Conservation (phyloP, 306 rosid genomes). For the Mimosa pudica region DNA sequence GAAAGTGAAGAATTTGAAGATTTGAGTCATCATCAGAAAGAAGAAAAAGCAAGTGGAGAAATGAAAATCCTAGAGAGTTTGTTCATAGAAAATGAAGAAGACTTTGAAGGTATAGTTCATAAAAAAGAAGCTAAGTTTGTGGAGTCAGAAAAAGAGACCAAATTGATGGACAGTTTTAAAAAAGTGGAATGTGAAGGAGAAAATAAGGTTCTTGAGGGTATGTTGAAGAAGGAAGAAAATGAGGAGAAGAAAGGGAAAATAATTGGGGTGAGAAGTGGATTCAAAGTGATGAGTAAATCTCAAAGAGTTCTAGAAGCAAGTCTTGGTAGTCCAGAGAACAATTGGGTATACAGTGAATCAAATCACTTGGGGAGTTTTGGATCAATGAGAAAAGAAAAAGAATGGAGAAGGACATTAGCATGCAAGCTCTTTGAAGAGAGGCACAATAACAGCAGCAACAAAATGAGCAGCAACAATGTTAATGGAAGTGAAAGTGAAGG, state of each 20-base stretch:
- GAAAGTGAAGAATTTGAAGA: conserved; percentile 44
- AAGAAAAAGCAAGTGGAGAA: not conserved
- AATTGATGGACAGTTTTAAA: not conserved
- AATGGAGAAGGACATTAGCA: conserved; percentile 94
- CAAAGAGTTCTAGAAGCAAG: conserved; percentile 40
- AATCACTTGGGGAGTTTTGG: conserved; percentile 61
- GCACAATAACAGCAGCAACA: conserved; percentile 48
- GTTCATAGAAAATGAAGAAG: conserved; percentile 29
- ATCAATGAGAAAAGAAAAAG: conserved; percentile 88
- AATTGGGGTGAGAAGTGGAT: not conserved
- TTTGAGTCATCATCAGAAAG: not conserved
- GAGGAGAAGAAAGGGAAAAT: conserved; percentile 37
- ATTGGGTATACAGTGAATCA: conserved; percentile 35
- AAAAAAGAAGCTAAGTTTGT: not conserved
- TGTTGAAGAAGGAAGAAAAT: conserved; percentile 21
- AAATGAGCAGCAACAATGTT: conserved; percentile 24
- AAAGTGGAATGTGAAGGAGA: not conserved
- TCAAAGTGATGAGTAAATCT: conserved; percentile 28
- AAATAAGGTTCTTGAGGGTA: conserved; percentile 6
- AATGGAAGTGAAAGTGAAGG: conserved; percentile 66
- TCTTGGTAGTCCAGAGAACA: conserved; percentile 42
- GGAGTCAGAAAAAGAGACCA: not conserved
- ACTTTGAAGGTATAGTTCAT: not conserved
- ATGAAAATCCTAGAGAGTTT: conserved; percentile 11
- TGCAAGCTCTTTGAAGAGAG: conserved; percentile 91